These are phyloP conservation scores for Haematococcus sp. DNA, from an alignment of 139 green algal genomes.

Conservation along the genomic window DNA sequence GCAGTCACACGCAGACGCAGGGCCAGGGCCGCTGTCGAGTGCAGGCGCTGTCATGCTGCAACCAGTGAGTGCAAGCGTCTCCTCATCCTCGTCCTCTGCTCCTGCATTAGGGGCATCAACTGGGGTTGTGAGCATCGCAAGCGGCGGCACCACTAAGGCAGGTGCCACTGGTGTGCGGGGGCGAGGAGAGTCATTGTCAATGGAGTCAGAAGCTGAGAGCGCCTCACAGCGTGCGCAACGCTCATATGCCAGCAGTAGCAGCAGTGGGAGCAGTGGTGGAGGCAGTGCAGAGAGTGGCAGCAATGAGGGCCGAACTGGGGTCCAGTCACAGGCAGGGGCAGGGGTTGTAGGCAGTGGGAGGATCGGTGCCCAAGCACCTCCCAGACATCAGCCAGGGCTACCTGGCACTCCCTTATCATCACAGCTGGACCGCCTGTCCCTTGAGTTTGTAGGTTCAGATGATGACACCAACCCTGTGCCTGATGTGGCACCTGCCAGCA, in stretches of 20 bases:
- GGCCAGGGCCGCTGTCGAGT: neutral
- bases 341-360: neutral
- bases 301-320: no score
- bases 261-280: conserved; percentile 9
- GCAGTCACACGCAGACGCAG: conserved; percentile 15
- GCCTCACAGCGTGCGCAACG: neutral
- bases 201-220: no score
- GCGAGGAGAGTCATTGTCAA: no score
- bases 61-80: no score
- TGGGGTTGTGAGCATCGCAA: neutral
- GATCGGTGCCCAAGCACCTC: neutral
- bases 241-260: conserved; percentile 8
- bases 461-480: neutral
- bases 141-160: neutral
- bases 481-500: neutral
- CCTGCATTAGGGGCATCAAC: neutral
- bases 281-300: neutral
- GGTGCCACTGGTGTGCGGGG: neutral
- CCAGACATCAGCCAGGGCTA: neutral
- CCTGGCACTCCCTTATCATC: neutral
- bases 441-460: neutral
- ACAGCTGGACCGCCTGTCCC: neutral
- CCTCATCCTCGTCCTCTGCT: no score
- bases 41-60: neutral
- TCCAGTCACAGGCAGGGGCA: neutral